Evolutionary conservation across 805 yeast genomes (phyloP), one percentile per base, ranked within the genome.

Genomic region (Komagataella ulmi): DNA sequence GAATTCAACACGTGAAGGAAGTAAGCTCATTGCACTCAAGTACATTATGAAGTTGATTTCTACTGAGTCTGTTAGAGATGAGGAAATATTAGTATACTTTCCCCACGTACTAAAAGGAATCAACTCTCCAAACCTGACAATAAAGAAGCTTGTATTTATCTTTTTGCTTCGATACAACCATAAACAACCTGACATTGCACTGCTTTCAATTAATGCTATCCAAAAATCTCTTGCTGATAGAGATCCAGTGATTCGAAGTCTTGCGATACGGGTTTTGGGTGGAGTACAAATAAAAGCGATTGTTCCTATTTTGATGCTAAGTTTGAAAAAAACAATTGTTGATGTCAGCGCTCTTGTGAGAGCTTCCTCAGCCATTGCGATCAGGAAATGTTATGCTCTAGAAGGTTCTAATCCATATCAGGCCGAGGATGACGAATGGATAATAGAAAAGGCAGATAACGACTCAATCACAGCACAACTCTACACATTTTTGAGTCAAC

Each of bases 41-140:
- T 73, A 78, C 50, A 71, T 85, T 3, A 68, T 74, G 10, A 63
- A 74, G 0, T 57, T 73, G 49, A 66, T 75, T 60, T 69, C 79
- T 0, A 66, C 70, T 10, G 67, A 66, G 44, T 58, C 65, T 19
- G 61, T 64, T 1, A 56, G 68, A 1, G 72, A 71, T 12, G 60
- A 71, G 51, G 75, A 76, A 24, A 69, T 75, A 7, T 57, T 70
- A 3, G 70, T 66, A 53, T 76, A 68, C 60, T 91, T 88, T 71
- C 88, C 97, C 0, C 90, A 86, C 59, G 93, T 93, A 4, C 84
- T 93, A 52, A 91, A 90, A 65, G 89, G 89, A 64, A 81, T 90
- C 43, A 85, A 88, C 6, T 81, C 91, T 17, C 58, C 73, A 4
- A 78, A 80, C 52, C 61, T 78, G 44, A 83, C 81, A 55, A 77